Percentiles rank a stretch among this genome's conserved stretches.
Conservation (phyloP, 768 basidiomycete genomes). For the Kwoniella sp. region DNA sequence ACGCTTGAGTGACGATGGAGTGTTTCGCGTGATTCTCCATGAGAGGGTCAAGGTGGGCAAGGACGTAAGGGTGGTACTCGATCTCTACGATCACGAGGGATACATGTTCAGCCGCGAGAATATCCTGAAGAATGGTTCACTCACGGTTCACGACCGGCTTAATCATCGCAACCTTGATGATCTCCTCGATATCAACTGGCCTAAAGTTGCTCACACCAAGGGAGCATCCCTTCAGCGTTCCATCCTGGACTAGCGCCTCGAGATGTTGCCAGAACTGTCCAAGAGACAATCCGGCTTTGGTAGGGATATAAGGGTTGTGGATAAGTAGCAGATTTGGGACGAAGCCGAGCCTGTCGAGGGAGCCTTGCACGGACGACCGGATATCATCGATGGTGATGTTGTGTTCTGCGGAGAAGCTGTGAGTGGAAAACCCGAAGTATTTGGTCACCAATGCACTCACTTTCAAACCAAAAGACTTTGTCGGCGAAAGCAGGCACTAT, state of each 20-base stretch:
- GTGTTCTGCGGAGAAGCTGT: background rate
- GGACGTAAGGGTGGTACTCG: slow-evolving; percentile 53
- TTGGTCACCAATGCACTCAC: too few species aligned
- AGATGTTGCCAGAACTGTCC: slow-evolving; percentile 34
- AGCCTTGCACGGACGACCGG: slow-evolving; percentile 27
- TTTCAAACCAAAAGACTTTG: background rate
- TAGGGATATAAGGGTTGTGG: slow-evolving; percentile 50
- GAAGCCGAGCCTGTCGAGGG: slow-evolving; percentile 32
- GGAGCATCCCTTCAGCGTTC: slow-evolving; percentile 23
- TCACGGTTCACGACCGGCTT: slow-evolving; percentile 53
- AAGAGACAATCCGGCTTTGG: slow-evolving; percentile 35
- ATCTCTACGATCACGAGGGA: slow-evolving; percentile 21
- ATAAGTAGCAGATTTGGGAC: slow-evolving; percentile 47
- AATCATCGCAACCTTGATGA: slow-evolving; percentile 43
- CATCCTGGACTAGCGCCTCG: slow-evolving; percentile 30
- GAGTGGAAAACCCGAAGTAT: too few species aligned
- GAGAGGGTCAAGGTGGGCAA: slow-evolving; percentile 45
- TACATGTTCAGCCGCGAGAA: background rate
- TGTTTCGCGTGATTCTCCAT: slow-evolving; percentile 42
- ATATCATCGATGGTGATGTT: slow-evolving; percentile 25
- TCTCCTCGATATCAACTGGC: slow-evolving; percentile 46
- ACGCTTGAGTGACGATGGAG: slow-evolving; percentile 47
- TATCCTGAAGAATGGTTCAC: too few species aligned
- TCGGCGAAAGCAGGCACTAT: too few species aligned
- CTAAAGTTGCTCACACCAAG: slow-evolving; percentile 53